Percentiles rank a stretch among this genome's conserved stretches.
These are phyloP conservation scores for Colletotrichum eremochloae DNA, from an alignment of 2,329 filamentous ascomycete species.

Conservation along the genomic window DNA sequence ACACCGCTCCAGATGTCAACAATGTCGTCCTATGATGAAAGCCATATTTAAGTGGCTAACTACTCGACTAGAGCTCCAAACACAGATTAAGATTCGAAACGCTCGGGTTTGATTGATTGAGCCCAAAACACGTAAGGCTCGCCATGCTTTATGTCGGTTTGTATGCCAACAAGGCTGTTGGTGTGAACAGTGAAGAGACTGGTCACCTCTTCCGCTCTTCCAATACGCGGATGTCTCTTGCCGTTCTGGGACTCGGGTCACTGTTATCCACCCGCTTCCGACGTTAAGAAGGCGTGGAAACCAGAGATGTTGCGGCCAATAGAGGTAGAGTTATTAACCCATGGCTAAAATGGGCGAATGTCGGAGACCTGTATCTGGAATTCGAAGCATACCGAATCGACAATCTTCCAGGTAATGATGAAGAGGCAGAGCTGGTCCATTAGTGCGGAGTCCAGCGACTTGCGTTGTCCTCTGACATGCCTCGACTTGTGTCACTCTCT, in stretches of 20 bases:
- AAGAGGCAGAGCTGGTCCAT: background rate
- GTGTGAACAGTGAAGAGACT: slow-evolving; percentile 5
- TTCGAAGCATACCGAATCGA: background rate
- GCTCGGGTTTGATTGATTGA: background rate
- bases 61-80: background rate
- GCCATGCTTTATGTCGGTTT: background rate
- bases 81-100: background rate
- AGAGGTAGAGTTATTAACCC: background rate
- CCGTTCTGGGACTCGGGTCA: background rate
- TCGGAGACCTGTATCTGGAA: slow-evolving; percentile 55
- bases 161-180: background rate
- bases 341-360: slow-evolving; percentile 41
- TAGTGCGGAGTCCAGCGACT: background rate
- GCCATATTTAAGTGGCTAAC: background rate
- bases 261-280: background rate
- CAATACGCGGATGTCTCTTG: background rate
- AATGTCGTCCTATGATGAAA: background rate
- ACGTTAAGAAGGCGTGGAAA: background rate
- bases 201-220: background rate
- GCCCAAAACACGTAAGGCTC: background rate
- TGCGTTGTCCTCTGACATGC: background rate
- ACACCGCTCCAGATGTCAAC: fast-evolving
- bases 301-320: background rate
- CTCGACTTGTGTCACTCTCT: too few species aligned
- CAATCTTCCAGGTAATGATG: background rate